A percentile compares a stretch with the other conserved stretches of the same genome.
These are phyloP conservation scores for Diaporthe longicolla DNA, from an alignment of 2,329 filamentous ascomycete genomes.

Conservation along the genomic window DNA sequence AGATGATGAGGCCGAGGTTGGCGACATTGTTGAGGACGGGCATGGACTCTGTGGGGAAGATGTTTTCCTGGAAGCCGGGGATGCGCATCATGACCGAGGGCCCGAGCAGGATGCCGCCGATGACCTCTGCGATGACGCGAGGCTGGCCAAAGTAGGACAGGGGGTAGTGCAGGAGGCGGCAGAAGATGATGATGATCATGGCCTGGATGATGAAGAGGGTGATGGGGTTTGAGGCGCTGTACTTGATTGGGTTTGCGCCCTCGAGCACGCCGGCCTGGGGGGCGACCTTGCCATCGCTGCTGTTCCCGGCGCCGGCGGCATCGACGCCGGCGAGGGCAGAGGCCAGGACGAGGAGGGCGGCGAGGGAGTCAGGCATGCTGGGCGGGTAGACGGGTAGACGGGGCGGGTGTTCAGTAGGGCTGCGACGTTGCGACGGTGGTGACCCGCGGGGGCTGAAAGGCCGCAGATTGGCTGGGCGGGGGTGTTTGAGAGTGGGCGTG, in stretches of 20 bases:
- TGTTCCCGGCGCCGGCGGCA: slow-evolving; percentile 50
- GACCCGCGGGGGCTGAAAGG: slow-evolving; percentile 24
- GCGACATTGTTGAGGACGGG: slow-evolving; percentile 83
- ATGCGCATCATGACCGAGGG: slow-evolving; percentile 91
- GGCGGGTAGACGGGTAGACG: not conserved
- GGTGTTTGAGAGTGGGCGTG: not conserved
- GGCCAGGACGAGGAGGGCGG: slow-evolving; percentile 36
- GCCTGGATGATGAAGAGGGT: slow-evolving; percentile 79
- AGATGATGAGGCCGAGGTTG: slow-evolving; percentile 86
- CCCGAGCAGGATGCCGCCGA: slow-evolving; percentile 84
- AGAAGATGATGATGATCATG: slow-evolving; percentile 81
- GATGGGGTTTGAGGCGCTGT: slow-evolving; percentile 75
- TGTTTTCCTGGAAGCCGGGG: slow-evolving; percentile 80
- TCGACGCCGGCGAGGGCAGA: slow-evolving; percentile 28
- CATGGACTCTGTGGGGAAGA: slow-evolving; percentile 84
- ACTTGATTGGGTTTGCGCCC: slow-evolving; percentile 72
- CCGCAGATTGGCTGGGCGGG: slow-evolving; percentile 25
- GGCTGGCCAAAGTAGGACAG: slow-evolving; percentile 80
- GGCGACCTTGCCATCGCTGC: slow-evolving; percentile 43
- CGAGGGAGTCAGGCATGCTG: slow-evolving; percentile 8
- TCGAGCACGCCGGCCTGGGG: slow-evolving; percentile 71
- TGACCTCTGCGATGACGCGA: slow-evolving; percentile 83
- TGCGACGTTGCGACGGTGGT: slow-evolving; percentile 16
- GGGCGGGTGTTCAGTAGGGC: not conserved
- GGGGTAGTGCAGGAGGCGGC: slow-evolving; percentile 79